Evolutionary conservation across 139 green algal species (phyloP).

Genomic region (Microglena sp.): DNA sequence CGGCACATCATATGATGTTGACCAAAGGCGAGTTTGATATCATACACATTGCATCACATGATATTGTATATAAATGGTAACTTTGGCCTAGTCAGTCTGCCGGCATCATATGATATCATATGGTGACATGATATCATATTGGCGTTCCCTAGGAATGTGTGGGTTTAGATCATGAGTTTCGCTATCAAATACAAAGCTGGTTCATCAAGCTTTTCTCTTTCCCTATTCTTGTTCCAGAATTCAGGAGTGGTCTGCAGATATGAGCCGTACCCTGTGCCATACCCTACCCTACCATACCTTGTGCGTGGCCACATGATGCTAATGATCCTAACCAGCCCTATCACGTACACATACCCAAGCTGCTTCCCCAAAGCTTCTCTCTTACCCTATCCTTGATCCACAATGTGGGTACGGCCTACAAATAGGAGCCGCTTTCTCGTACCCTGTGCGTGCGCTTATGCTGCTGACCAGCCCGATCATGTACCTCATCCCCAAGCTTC

Average conservation of each 20-base stretch:
- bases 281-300: not conserved
- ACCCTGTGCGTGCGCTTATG: slow-evolving; percentile 50
- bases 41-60: too few relatives aligned
- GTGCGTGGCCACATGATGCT: slow-evolving; percentile 15
- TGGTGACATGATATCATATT: too few relatives aligned
- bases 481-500: not conserved
- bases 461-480: slow-evolving; percentile 13
- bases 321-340: slow-evolving; percentile 4
- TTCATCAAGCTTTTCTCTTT: not conserved
- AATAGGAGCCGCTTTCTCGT: slow-evolving; percentile 67
- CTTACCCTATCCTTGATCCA: slow-evolving; percentile 2
- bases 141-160: too few relatives aligned
- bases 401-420: slow-evolving; percentile 55
- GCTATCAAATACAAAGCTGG: too few relatives aligned
- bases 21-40: too few relatives aligned
- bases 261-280: not conserved
- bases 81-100: too few relatives aligned
- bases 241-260: not conserved
- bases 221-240: too few relatives aligned
- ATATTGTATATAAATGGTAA: too few relatives aligned
- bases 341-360: not conserved
- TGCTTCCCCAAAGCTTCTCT: not conserved
- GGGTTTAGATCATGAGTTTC: too few relatives aligned
- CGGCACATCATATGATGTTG: too few relatives aligned
- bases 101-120: too few relatives aligned